Evolutionary conservation across 2,329 filamentous ascomycete genomes (phyloP), one percentile per base, ranked within the genome.

Genomic region (Claviceps paspali): DNA sequence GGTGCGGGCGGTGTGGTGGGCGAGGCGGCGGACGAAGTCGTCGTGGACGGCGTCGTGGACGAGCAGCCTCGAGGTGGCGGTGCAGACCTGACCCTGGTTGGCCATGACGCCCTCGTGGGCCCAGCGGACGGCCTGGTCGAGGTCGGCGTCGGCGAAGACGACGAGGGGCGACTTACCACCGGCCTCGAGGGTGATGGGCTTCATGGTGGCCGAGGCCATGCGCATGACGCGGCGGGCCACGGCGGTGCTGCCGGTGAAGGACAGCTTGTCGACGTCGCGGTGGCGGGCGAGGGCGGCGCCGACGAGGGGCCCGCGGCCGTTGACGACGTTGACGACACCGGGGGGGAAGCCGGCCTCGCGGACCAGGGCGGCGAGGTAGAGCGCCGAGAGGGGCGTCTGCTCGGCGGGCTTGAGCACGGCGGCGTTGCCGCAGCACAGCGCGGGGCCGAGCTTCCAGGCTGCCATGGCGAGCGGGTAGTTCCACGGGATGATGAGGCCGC

Each of bases 401-500:
- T 77, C 73, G 7, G 72, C 69, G 26, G 68, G 61, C 56, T 76
- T 77, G 29, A 76, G 56, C 12, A 40, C 69, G 38, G 82, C 56
- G 3, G 67, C 72, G 70, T 82, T 82, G 50, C 79, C 78, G 31
- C 71, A 70, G 41, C 76, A 73, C 47, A 83, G 62, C 33, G 77
- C 77, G 23, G 77, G 77, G 37, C 67, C 75, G 45, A 82, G 73
- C 71, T 87, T 87, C 82, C 82, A 87, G 36, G 69, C 69, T 55
- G 67, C 69, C 29, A 30, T 30, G 29, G 29, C 29, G 17, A 30
- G 29, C 12, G 17, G 29, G 29, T 19, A 19, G 65, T 85, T 85
- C 80, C 80, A 84, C 38, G 82, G 81, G 50, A 87, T 85, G 53
- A 86, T 85, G 57, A 86, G 81, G 49, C 76, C 82, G 55, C 80